phyloP scores from a whole-genome alignment of 2,329 filamentous ascomycete species.

The Colletotrichum tanaceti region DNA sequence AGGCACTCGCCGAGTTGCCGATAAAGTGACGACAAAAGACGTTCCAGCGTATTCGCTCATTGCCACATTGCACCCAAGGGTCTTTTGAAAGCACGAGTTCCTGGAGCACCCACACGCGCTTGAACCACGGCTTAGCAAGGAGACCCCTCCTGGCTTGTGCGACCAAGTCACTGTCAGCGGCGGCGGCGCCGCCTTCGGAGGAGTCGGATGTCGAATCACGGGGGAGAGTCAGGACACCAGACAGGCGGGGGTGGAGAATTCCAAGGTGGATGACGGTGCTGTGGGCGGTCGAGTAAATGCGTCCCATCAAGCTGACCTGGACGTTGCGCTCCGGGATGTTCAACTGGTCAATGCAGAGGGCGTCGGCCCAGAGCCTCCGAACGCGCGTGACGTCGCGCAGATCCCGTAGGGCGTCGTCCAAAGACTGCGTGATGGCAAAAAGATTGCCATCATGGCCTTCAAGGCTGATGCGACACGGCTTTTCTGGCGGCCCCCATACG shows the following conservation, averaged over 20 bases:
- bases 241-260: background rate
- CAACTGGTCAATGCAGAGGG: conserved; percentile 49
- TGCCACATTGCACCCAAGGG: conserved; percentile 44
- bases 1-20: background rate
- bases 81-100: conserved; percentile 45
- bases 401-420: conserved; percentile 50
- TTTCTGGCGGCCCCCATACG: conserved; percentile 41
- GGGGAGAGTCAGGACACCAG: background rate
- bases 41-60: conserved; percentile 15
- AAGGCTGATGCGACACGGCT: conserved; percentile 40
- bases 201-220: background rate
- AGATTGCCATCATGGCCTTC: conserved; percentile 30
- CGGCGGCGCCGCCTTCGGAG: no score
- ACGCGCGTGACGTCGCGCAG: conserved; percentile 52
- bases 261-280: conserved; percentile 30
- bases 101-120: conserved; percentile 44
- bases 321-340: conserved; percentile 43
- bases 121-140: conserved; percentile 14
- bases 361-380: conserved; percentile 46
- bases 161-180: background rate
- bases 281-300: conserved; percentile 45
- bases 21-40: conserved; percentile 11
- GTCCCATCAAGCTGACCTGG: conserved; percentile 48
- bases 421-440: conserved; percentile 14
- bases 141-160: conserved; percentile 18